Evolutionary conservation across 306 rosid genomes (phyloP).

Genomic region (Betula pendula): DNA sequence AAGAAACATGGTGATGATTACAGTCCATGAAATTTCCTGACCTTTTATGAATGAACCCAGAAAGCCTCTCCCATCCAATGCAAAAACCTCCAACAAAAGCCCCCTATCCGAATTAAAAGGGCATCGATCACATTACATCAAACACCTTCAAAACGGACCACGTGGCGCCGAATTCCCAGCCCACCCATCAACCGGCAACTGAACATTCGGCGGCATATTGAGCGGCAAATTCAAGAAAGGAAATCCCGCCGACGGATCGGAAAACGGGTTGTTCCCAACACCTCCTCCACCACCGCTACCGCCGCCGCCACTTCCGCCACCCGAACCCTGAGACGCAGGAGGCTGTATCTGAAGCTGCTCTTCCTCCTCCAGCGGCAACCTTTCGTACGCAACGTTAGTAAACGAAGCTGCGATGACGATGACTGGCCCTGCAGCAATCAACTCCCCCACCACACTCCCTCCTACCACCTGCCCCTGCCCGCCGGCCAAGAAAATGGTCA

Average conservation of each 20-base stretch:
- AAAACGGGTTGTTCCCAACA: conserved; percentile 40
- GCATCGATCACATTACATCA: not conserved
- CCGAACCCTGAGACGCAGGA: conserved; percentile 44
- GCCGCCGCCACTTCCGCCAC: conserved; percentile 15
- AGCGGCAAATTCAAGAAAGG: conserved; percentile 82
- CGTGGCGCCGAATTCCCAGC: conserved; percentile 45
- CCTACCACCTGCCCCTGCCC: conserved; percentile 94
- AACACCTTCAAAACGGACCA: conserved; percentile 39
- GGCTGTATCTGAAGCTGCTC: conserved; percentile 59
- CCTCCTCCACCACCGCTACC: conserved; percentile 22
- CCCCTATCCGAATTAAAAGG: not conserved
- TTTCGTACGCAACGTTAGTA: conserved; percentile 84
- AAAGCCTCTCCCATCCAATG: conserved; percentile 28
- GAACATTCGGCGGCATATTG: conserved; percentile 89
- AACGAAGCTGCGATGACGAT: conserved; percentile 81
- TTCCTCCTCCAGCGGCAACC: conserved; percentile 74
- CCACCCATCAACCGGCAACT: conserved; percentile 68
- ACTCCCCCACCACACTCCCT: conserved; percentile 84
- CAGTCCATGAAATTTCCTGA: conserved; percentile 45
- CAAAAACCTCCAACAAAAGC: conserved; percentile 1
- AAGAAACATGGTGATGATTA: conserved; percentile 4
- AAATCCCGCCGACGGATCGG: conserved; percentile 68
- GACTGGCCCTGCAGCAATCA: conserved; percentile 80
- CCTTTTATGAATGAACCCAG: conserved; percentile 37
- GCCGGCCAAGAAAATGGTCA: conserved; percentile 67